Conservation (phyloP, 129 eudicot species). For the Scalesia atractyloides region DNA sequence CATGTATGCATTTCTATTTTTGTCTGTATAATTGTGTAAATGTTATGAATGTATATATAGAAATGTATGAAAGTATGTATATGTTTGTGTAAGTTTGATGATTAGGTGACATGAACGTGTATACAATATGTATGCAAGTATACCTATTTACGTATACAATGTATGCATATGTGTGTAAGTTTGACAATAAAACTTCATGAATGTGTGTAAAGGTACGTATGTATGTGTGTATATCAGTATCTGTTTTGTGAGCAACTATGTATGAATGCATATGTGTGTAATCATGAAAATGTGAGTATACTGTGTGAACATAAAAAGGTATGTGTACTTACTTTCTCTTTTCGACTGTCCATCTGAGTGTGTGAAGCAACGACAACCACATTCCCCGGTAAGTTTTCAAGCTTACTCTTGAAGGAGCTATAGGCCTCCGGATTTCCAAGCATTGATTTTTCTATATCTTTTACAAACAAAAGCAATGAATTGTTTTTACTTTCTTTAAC, state of each 20-base stretch:
- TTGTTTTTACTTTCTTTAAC: constrained; percentile 61
- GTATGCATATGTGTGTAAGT: not conserved
- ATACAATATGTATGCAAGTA: not conserved
- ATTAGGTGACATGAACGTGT: not conserved
- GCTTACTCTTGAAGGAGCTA: constrained; percentile 67
- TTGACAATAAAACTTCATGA: not conserved
- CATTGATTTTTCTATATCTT: constrained; percentile 90
- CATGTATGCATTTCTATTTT: not conserved
- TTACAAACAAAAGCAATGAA: constrained; percentile 66
- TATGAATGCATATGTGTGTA: not conserved
- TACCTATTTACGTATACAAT: not conserved
- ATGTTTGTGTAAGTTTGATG: not conserved
- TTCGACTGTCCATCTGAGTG: constrained; percentile 72
- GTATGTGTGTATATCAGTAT: not conserved
- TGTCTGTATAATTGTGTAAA: not conserved
- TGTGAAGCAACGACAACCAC: constrained; percentile 82
- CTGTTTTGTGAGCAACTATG: not conserved
- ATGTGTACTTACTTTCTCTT: constrained; percentile 71
- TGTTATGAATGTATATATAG: not conserved
- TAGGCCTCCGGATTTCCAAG: constrained; percentile 73
- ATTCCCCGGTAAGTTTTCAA: constrained; percentile 69
- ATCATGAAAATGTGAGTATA: not conserved
- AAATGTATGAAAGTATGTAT: not conserved
- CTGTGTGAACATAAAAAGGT: not conserved
- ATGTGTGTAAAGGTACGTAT: not conserved